These are phyloP conservation scores for Amborella trichopoda DNA, from an alignment of 164 flowering plant species.

Conservation along the genomic window DNA sequence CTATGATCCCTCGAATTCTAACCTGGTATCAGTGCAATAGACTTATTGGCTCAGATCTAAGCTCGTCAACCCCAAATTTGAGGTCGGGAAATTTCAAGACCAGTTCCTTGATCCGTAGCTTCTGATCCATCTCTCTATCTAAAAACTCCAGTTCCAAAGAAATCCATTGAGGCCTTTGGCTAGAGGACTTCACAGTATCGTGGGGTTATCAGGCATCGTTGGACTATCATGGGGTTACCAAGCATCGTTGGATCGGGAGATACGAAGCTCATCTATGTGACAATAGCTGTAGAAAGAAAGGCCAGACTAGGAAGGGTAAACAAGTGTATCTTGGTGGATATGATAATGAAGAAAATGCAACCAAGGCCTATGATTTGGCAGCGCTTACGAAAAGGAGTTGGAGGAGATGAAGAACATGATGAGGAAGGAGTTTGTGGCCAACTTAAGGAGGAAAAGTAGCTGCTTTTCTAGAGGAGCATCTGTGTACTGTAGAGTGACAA, in stretches of 20 bases:
- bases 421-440: conserved; percentile 85
- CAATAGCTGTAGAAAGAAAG: conserved; percentile 91
- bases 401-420: conserved; percentile 84
- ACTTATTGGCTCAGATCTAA: too few relatives aligned
- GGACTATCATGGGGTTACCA: too few relatives aligned
- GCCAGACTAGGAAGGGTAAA: conserved; percentile 90
- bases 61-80: too few relatives aligned
- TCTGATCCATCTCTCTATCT: too few relatives aligned
- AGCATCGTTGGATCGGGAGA: conserved; percentile 90
- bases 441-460: conserved; percentile 32
- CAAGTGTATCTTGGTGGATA: conserved; percentile 78
- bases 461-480: conserved; percentile 1
- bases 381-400: conserved; percentile 75
- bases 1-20: too few relatives aligned
- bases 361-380: conserved; percentile 84
- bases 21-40: too few relatives aligned
- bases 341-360: conserved; percentile 87
- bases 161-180: too few relatives aligned
- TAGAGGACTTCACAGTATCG: too few relatives aligned
- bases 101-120: too few relatives aligned
- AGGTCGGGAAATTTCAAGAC: too few relatives aligned
- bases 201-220: too few relatives aligned
- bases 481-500: not conserved
- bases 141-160: too few relatives aligned
- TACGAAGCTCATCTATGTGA: conserved; percentile 99